Conservation (phyloP, 768 basidiomycete genomes). For the Phlebiopsis flavidoalba region DNA sequence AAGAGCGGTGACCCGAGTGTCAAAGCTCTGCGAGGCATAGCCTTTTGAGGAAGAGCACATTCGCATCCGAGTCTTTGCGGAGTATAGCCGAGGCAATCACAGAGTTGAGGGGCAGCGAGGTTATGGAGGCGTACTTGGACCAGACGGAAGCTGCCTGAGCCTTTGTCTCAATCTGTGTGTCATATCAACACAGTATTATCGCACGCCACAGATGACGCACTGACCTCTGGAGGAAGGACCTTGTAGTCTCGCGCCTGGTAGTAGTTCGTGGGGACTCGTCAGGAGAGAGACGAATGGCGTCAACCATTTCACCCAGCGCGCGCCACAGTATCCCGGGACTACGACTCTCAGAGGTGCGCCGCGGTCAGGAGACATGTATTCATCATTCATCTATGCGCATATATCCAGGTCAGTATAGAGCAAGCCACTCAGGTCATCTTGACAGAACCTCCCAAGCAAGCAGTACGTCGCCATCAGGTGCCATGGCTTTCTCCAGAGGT, state of each 20-base stretch:
- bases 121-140: constrained; percentile 56
- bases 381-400: constrained; percentile 1
- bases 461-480: constrained; percentile 44
- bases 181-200: neutral
- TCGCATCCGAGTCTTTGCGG: neutral
- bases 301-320: constrained; percentile 13
- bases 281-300: constrained; percentile 2
- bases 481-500: constrained; percentile 44
- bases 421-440: neutral
- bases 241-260: constrained; percentile 13
- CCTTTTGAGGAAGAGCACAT: constrained; percentile 36
- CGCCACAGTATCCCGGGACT: constrained; percentile 11
- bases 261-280: constrained; percentile 11
- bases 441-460: constrained; percentile 55
- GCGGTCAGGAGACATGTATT: constrained; percentile 4
- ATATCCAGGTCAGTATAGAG: neutral
- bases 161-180: constrained; percentile 15
- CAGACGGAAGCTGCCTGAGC: constrained; percentile 32
- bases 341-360: constrained; percentile 10
- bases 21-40: constrained; percentile 47
- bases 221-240: constrained; percentile 12
- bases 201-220: neutral
- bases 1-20: constrained; percentile 42
- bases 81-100: constrained; percentile 36
- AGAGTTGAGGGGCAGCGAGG: constrained; percentile 57